A percentile compares a stretch with the other conserved stretches of the same genome.
These are phyloP conservation scores for Trapa incisa DNA, from an alignment of 345 rosid genomes.

Conservation along the genomic window DNA sequence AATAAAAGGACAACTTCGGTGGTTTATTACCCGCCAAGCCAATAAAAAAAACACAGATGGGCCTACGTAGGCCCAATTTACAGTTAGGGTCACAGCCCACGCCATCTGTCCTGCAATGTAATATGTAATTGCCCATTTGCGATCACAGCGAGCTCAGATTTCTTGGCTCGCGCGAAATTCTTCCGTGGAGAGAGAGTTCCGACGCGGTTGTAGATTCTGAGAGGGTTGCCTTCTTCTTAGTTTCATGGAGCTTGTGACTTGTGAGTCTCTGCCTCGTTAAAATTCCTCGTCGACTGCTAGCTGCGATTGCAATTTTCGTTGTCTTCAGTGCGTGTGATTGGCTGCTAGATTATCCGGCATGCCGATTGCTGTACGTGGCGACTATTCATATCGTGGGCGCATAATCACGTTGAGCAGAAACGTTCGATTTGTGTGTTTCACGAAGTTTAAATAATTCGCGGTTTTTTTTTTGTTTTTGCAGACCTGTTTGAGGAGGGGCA, in stretches of 20 bases:
- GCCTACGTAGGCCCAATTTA: too few relatives aligned
- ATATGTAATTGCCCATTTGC: too few relatives aligned
- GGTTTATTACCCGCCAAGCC: too few relatives aligned
- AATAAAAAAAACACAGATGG: too few relatives aligned
- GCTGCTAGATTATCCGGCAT: too few relatives aligned
- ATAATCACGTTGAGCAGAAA: not conserved
- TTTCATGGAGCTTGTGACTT: constrained; percentile 31
- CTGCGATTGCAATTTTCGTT: not conserved
- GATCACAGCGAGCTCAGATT: too few relatives aligned
- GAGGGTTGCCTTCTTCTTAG: not conserved
- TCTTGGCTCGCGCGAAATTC: too few relatives aligned
- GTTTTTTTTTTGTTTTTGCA: constrained; percentile 18
- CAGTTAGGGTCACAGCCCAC: too few relatives aligned
- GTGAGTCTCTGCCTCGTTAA: constrained; percentile 27
- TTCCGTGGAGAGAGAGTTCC: not conserved
- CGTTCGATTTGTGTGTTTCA: not conserved
- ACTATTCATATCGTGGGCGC: not conserved
- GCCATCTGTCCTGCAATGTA: too few relatives aligned
- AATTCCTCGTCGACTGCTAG: not conserved
- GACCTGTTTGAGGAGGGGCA: constrained; percentile 77
- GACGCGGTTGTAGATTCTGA: not conserved
- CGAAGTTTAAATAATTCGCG: not conserved
- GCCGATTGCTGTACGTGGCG: not conserved
- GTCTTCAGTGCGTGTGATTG: not conserved
- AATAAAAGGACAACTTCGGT: too few relatives aligned